Conservation (phyloP, 805 yeast genomes). For the Kuraishia molischiana region DNA sequence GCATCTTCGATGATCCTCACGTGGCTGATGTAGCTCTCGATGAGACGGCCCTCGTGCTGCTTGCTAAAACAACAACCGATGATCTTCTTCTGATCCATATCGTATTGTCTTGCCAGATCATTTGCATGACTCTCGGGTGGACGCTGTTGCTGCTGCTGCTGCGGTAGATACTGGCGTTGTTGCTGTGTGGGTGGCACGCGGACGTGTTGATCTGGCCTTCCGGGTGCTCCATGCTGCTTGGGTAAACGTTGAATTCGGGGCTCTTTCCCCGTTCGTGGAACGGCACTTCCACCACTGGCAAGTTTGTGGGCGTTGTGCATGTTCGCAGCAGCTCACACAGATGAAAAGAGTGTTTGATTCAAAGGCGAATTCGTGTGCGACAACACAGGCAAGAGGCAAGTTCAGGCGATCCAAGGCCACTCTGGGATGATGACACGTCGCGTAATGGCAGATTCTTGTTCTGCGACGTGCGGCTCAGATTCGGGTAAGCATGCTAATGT, state of each 20-base stretch:
- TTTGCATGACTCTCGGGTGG: conserved; percentile 1
- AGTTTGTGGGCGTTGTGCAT: background rate
- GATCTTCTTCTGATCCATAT: conserved; percentile 39
- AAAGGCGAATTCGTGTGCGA: no score
- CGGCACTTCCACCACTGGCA: no score
- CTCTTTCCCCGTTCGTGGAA: background rate
- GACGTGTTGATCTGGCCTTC: no score
- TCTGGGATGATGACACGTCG: no score
- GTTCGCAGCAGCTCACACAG: no score
- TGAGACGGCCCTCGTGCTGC: conserved; percentile 29
- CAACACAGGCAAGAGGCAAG: no score
- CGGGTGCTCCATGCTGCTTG: background rate
- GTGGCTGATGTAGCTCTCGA: conserved; percentile 66
- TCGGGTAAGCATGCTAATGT: no score
- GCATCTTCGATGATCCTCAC: conserved; percentile 68
- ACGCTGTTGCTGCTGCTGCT: background rate
- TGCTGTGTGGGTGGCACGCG: background rate
- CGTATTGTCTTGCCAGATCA: conserved; percentile 48
- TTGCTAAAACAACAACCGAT: conserved; percentile 40
- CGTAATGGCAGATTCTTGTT: no score
- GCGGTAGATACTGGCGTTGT: background rate
- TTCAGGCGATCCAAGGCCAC: no score
- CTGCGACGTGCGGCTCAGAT: no score
- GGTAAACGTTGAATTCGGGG: background rate
- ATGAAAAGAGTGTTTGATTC: no score